These are phyloP conservation scores for Didymella sp. DNA, from an alignment of 2,329 filamentous ascomycete species.

Conservation along the genomic window DNA sequence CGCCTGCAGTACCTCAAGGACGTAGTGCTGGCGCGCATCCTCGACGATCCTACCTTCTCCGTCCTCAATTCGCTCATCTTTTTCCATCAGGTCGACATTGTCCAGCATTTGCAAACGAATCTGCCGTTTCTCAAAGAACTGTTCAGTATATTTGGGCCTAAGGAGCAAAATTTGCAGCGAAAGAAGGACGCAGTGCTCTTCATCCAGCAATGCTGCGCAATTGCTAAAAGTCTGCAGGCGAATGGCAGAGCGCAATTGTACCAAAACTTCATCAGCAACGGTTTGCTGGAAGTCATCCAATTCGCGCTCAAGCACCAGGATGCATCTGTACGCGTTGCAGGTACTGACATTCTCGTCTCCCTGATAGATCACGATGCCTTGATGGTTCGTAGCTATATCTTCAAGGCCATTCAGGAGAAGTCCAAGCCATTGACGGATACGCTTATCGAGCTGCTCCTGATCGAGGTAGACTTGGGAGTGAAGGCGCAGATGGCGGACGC, in stretches of 20 bases:
- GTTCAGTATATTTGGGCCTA: slow-evolving; percentile 80
- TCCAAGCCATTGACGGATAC: slow-evolving; percentile 87
- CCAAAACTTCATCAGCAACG: slow-evolving; percentile 86
- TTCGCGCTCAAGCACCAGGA: slow-evolving; percentile 88
- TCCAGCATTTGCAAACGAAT: slow-evolving; percentile 91
- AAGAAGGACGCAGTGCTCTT: slow-evolving; percentile 96
- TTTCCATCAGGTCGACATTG: slow-evolving; percentile 98
- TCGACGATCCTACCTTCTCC: slow-evolving; percentile 97
- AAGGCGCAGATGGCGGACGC: slow-evolving; percentile 96
- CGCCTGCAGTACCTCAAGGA: slow-evolving; percentile 96
- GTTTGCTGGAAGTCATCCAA: slow-evolving; percentile 87
- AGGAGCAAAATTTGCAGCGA: slow-evolving; percentile 69
- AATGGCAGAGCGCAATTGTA: slow-evolving; percentile 82
- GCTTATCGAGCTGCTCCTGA: slow-evolving; percentile 86
- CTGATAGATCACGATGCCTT: slow-evolving; percentile 95
- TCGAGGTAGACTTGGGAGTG: slow-evolving; percentile 91
- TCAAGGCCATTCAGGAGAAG: slow-evolving; percentile 88
- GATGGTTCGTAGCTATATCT: slow-evolving; percentile 92
- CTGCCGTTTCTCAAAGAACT: slow-evolving; percentile 79
- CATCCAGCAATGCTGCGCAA: slow-evolving; percentile 93
- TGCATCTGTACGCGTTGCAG: slow-evolving; percentile 84
- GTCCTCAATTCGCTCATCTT: slow-evolving; percentile 98
- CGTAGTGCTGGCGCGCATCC: slow-evolving; percentile 93
- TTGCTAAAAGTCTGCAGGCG: slow-evolving; percentile 92
- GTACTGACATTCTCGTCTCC: slow-evolving; percentile 90